Base-by-base conservation (phyloP, 495 filamentous ascomycete species). In the Aspergillus affinis region DNA sequence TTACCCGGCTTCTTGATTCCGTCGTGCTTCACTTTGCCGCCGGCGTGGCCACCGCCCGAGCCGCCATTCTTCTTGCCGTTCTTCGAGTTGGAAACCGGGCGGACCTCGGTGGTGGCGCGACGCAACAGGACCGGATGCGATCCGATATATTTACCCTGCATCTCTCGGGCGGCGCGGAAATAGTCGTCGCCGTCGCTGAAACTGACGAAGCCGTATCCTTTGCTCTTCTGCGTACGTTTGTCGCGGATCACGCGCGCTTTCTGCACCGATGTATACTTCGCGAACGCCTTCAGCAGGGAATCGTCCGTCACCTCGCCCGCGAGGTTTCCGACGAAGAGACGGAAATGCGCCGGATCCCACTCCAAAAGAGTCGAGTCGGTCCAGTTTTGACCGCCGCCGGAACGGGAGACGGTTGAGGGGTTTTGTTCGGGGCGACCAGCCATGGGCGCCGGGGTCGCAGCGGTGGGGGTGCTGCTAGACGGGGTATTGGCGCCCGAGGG, bases 271-370 rank as follows among this genome's bases (percentile, higher is more conserved):
- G 86, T 81, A 80, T 95, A 98, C 57, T 88, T 86, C 1, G 90
- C 78, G 66, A 98, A 98, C 0, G 94, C 94, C 74, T 98, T 98
- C 65, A 93, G 79, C 10, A 98, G 76, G 2, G 91, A 93, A 44
- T 98, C 94, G 72, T 98, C 95, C 6, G 95, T 98, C 12, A 96
- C 94, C 78, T 98, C 94, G 57, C 94, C 94, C n/a, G 94, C 95
- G 23, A 98, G 84, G 70, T 98, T 98, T 51, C 94, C 94, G 18
- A 98, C 91, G 71, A 97, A 97, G 17, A 98, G 81, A 5, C 94
- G 89, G 66, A 97, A 91, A 75, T 98, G 95, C 2, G 90, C 83
- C 0, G 95, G 95, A 68, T 98, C 92, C 94, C 94, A 98, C 66
- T 98, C 95, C 0, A 97, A 81, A 0, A 98, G 84, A 0, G 88